Evolutionary conservation across 495 filamentous ascomycete species (phyloP), one percentile per base, ranked within the genome.

Genomic region (Clavariopsis aquatica): DNA sequence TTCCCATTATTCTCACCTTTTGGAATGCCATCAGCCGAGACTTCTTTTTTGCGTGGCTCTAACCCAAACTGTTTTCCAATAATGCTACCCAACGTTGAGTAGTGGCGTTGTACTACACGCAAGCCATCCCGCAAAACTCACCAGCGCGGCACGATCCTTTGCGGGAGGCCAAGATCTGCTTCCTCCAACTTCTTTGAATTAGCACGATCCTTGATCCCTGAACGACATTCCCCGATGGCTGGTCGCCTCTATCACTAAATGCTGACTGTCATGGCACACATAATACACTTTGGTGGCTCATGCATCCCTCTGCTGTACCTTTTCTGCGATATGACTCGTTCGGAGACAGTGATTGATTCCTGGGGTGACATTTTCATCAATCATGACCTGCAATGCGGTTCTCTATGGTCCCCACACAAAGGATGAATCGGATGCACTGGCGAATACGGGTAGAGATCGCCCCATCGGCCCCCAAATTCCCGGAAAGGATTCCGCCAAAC

Each of bases 401-500:
- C 8, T 24, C 20, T 28, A n/a, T n/a, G 19, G 3, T 51, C 47
- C 47, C 47, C 47, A 28, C 47, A 10, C 7, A 22, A 3, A 24
- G 47, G 8, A 24, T 24, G 47, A n/a, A 51, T 51, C 12, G 15
- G 26, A 22, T 24, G 15, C 47, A 23, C 45, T 51, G 13, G 6
- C 15, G 38, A 43, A 43, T 43, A 10, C 38, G 38, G 15, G 15
- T 17, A 43, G 38, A 43, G 38, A 43, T 43, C 38, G 6, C 15
- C 38, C 10, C 20, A 28, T 47, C 20, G 20, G 47, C 22, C 47
- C 47, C 47, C 47, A 23, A 47, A 47, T 19, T n/a, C 47, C 47
- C 22, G 47, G 47, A 51, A 51, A 51, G 47, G 47, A 51, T 23
- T 23, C 47, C 47, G 47, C 19, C 47, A n/a, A 28, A n/a, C 47